Base-by-base conservation (phyloP, 306 rosid species). In the Trichosanthes truncata region DNA sequence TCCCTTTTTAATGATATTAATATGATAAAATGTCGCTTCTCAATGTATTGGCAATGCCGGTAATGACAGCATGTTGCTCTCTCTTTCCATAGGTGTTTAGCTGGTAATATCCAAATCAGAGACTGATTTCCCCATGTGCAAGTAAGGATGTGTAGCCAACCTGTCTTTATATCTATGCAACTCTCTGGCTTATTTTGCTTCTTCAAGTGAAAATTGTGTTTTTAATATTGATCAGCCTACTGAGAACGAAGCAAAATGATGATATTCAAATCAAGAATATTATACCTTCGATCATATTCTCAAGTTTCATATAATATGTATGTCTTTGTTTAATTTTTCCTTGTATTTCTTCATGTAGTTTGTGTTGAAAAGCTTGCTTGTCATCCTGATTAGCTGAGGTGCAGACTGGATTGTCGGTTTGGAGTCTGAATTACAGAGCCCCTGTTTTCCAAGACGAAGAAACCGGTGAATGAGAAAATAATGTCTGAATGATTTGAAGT, bases 11-110 rank as follows among this genome's bases (percentile, higher is more conserved):
- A 7, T 17, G 23, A 3, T 65, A 9, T 15, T 18, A 4, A 63
- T 63, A 33, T 18, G 25, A n/a, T 67, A 20, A 3, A 29, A 38
- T 68, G 29, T 68, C 7, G 14, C 33, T 38, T 67, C 31, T 41
- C 33, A n/a, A 65, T 65, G 26, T 62, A 62, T 33, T 31, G 17
- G 49, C 15, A 35, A 66, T 68, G 75, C 18, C 5, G 11, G 33
- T 68, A 55, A 15, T 14, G 31, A 63, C 57, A 59, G 3, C 38
- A 33, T 79, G 63, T 59, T 48, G 71, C 9, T 2, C 17, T 31
- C 56, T 74, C 26, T 49, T 74, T 21, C 51, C 35, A 36, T 84
- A 83, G 89, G 82, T 72, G 89, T 86, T 78, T 87, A 85, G 76
- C 43, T 15, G 79, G 81, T 79, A 46, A 33, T 4, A 57, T 31